Evolutionary conservation across 148 eudicot species (phyloP).

Genomic region (Agrostemma githago): DNA sequence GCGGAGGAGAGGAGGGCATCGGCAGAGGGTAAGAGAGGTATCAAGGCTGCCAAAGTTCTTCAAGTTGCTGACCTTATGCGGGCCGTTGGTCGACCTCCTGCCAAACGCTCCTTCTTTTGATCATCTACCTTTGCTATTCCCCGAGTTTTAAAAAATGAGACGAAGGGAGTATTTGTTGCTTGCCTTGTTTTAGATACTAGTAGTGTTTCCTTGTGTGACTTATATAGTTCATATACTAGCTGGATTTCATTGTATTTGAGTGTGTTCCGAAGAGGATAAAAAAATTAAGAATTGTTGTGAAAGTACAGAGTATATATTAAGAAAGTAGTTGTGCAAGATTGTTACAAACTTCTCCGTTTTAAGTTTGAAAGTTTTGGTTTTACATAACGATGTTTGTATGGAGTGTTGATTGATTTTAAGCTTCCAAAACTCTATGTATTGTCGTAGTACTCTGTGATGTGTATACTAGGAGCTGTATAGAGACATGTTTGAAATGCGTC

Average conservation of each 20-base stretch:
- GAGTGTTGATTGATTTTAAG: too few species aligned
- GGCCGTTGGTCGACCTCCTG: constrained; percentile 73
- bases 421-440: too few species aligned
- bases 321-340: too few species aligned
- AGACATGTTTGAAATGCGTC: too few species aligned
- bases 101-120: constrained; percentile 70
- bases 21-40: constrained; percentile 85
- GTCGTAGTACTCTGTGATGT: too few species aligned
- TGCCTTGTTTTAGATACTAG: neutral
- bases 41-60: constrained; percentile 69
- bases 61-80: constrained; percentile 76
- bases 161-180: neutral
- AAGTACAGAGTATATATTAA: too few species aligned
- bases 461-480: too few species aligned
- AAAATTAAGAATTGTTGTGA: neutral
- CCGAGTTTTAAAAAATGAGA: neutral
- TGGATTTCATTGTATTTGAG: too few species aligned
- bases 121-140: neutral
- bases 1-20: constrained; percentile 94
- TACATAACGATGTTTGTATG: too few species aligned
- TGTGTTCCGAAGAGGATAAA: neutral
- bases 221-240: neutral
- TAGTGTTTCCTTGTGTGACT: neutral
- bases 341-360: too few species aligned
- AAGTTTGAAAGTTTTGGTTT: too few species aligned